Base-by-base conservation (phyloP, 768 basidiomycete species). In the Pulveroboletus ravenelii region DNA sequence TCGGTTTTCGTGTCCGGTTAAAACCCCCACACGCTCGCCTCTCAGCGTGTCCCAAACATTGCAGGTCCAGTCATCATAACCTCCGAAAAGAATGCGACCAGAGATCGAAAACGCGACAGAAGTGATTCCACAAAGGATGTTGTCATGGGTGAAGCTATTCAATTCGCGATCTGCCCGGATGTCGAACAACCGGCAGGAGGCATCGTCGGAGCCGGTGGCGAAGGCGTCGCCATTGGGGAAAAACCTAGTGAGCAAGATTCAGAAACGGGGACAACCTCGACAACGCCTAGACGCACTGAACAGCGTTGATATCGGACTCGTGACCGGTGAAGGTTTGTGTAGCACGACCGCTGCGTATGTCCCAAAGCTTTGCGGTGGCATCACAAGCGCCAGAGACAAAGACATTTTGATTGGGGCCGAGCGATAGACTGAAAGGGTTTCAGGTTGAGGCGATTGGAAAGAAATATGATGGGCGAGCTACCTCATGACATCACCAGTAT, bases 401-500 rank as follows among this genome's bases (percentile, higher is more conserved):
- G 38, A 93, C 79, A 60, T 87, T 97, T 68, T 89, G 87, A 63
- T 89, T 94, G 3, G 95, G 93, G 5, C 88, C 90, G 57, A 99
- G 84, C 5, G 95, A 98, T 62, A 99, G 72, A 65, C 95, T 98
- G 64, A 56, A 36, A 48, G 27, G 47, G 45, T 4, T 47, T 50
- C 8, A 15, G n/a, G 39, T 17, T 53, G 45, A 48, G 58, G 54
- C 36, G 57, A 57, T 37, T 38, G 29, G 37, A 36, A 45, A 39
- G 38, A 47, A 9, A 48, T 4, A 45, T 12, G 29, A 18, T 41
- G 37, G 49, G 29, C n/a, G 37, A 35, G 2, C 61, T 63, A 95
- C 95, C 93, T 97, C 95, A 99, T 99, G 53, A 99, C 95, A 74
- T 99, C 95, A 38, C 96, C 95, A 14, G 96, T 97, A 67, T 99